phyloP scores from a whole-genome alignment of 73 alveolate species.

The Effrenium voratum region DNA sequence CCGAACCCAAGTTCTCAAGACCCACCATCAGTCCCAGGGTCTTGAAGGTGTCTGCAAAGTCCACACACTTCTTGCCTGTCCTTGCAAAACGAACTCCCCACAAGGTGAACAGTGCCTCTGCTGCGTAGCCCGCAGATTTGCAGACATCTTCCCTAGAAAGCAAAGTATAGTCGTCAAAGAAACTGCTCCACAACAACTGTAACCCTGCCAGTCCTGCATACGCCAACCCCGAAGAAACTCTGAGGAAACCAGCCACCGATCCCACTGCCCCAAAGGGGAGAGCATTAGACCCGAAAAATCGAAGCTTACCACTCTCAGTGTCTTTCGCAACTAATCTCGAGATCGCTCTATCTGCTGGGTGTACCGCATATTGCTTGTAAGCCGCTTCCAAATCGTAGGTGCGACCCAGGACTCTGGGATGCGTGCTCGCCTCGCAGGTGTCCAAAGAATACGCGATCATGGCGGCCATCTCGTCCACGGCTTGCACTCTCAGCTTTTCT shows the following conservation, averaged over 20 bases:
- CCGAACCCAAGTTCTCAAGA: not conserved
- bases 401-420: not conserved
- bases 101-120: not conserved
- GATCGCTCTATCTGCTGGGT: not conserved
- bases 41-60: not conserved
- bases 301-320: not conserved
- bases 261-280: not conserved
- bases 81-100: not conserved
- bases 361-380: not conserved
- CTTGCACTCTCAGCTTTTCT: not conserved
- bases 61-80: not conserved
- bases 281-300: not conserved
- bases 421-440: no score
- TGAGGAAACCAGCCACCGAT: not conserved
- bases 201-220: not conserved
- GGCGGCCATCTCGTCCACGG: not conserved
- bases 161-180: not conserved
- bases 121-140: not conserved
- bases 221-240: not conserved
- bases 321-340: not conserved
- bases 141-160: not conserved
- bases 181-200: not conserved
- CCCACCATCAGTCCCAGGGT: not conserved
- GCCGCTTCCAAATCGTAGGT: not conserved
- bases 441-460: no score